Base-by-base conservation (phyloP, 2,329 filamentous ascomycete genomes). In the Epichloe elymi region DNA sequence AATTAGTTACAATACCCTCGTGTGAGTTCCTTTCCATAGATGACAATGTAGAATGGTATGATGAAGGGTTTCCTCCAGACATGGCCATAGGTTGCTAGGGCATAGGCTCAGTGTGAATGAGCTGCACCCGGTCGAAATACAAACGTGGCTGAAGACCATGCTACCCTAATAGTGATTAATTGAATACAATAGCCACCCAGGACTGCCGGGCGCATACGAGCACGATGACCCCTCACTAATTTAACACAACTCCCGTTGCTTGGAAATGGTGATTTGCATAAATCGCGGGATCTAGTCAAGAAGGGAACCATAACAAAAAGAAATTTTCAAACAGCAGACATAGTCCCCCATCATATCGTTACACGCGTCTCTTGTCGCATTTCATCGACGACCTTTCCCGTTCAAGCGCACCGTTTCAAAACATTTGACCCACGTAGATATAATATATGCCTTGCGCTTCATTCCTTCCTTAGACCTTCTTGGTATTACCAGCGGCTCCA, bases 251-350 rank as follows among this genome's bases (percentile, higher is more conserved):
- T 30, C 15, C 44, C 46, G 38, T 46, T 45, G 42, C 46, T 47
- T 49, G 19, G 26, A 50, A 35, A 49, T 54, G 43, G 44, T 54
- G 48, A 46, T 52, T 36, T 52, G 52, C 50, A 50, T 42, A 30
- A 46, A 19, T 20, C 23, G 35, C 36, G 23, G n/a, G 2, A 33
- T 47, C 49, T 46, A 48, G 26, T 42, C 45, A 48, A 48, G n/a
- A 48, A 40, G 36, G 30, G 2, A 26, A 26, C 36, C 14, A 7
- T 11, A 4, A 37, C 10, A 26, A 14, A 42, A 47, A 46, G 11
- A 23, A 8, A 7, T 26, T 19, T 42, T 42, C n/a, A 23, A 19
- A 2, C 30, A 48, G 15, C 14, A 42, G 36, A n/a, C 26, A 51
- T 19, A 33, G 17, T 17, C n/a, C 33, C 36, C 46, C 46, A 26